Conservation (phyloP, 139 green algal genomes). For the Deuterostichococcus epilithicus region DNA sequence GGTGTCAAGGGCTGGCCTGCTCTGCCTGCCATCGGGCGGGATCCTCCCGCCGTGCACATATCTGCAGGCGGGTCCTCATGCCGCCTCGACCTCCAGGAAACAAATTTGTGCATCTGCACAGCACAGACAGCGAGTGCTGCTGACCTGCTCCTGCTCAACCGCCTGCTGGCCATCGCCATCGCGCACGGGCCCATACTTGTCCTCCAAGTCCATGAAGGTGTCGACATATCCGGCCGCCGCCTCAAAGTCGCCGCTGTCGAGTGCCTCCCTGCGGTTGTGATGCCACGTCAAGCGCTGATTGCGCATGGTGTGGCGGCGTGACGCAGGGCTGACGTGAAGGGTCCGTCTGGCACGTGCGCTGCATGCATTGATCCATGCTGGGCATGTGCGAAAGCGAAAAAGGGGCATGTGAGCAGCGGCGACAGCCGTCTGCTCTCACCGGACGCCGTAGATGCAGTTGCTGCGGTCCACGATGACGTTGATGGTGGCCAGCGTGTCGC, state of each 20-base stretch:
- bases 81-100: too few species aligned
- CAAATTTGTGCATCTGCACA: neutral
- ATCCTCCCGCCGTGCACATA: too few species aligned
- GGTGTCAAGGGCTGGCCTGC: too few species aligned
- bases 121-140: neutral
- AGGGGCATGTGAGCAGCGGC: neutral
- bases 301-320: too few species aligned
- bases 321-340: too few species aligned
- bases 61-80: too few species aligned
- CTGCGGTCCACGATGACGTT: slow-evolving; percentile 73
- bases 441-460: slow-evolving; percentile 70
- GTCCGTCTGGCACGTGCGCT: too few species aligned
- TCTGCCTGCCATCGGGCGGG: too few species aligned
- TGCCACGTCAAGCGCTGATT: slow-evolving; percentile 35
- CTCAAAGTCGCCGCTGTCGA: slow-evolving; percentile 82
- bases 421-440: slow-evolving; percentile 21
- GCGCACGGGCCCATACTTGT: slow-evolving; percentile 23
- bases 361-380: too few species aligned
- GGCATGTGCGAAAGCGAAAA: too few species aligned
- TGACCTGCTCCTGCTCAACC: slow-evolving; percentile 45
- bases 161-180: slow-evolving; percentile 40
- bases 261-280: slow-evolving; percentile 7
- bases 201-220: slow-evolving; percentile 76
- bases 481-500: slow-evolving; percentile 52
- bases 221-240: slow-evolving; percentile 70